Evolutionary conservation across 2,329 filamentous ascomycete genomes (phyloP).

Genomic region (Ceratocystis destructans): DNA sequence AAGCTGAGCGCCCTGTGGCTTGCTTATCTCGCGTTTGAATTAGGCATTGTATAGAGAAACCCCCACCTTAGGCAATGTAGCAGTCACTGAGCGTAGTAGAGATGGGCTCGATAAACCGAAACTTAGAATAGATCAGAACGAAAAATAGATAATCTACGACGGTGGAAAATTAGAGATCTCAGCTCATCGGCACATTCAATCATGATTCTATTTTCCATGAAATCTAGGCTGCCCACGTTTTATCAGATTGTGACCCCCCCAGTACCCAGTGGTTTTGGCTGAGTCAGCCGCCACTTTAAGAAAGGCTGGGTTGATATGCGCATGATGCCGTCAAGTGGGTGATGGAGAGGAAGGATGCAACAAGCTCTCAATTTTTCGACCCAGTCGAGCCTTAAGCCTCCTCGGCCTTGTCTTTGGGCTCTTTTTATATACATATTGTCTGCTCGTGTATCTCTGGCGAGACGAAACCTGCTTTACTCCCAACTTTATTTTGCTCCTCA

Average conservation of each 20-base stretch:
- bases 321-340: slow-evolving; percentile 16
- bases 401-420: slow-evolving; percentile 14
- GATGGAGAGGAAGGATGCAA: slow-evolving; percentile 11
- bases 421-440: not conserved
- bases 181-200: not conserved
- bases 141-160: not conserved
- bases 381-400: slow-evolving; percentile 17
- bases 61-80: not conserved
- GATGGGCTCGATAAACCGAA: not conserved
- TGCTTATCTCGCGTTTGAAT: not conserved
- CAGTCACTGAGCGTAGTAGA: not conserved
- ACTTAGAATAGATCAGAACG: not conserved
- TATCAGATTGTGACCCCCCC: not conserved
- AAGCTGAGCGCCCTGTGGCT: not conserved
- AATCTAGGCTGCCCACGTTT: not conserved
- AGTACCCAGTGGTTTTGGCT: not conserved
- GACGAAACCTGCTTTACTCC: not conserved
- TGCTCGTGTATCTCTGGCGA: slow-evolving; percentile 1
- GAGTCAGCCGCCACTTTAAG: slow-evolving; percentile 18
- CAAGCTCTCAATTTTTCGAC: slow-evolving; percentile 20
- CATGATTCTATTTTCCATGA: too few relatives aligned
- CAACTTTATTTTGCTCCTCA: not conserved
- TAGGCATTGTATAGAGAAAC: not conserved
- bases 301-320: slow-evolving; percentile 5
- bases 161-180: not conserved